A percentile compares a stretch with the other conserved stretches of the same genome.
Evolutionary conservation across 2,329 filamentous ascomycete genomes (phyloP).

Genomic region (Trichoderma cornu-damae): DNA sequence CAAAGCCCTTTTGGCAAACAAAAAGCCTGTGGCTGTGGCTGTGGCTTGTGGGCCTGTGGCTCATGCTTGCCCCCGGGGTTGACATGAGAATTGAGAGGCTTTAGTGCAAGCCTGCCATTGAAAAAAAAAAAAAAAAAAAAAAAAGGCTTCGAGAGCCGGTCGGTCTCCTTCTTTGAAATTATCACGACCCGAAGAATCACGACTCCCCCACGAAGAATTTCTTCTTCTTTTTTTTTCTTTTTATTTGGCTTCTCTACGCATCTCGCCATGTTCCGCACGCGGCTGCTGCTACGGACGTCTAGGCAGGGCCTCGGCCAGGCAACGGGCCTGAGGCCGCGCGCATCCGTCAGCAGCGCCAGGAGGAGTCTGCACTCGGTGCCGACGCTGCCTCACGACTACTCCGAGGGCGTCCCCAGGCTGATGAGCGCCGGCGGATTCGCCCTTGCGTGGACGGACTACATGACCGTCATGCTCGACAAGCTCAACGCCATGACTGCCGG

Average conservation of each 20-base stretch:
- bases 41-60: too few relatives aligned
- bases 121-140: too few relatives aligned
- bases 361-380: constrained; percentile 45
- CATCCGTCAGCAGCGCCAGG: constrained; percentile 30
- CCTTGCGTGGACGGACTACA: constrained; percentile 79
- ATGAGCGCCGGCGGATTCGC: constrained; percentile 65
- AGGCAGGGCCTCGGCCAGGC: constrained; percentile 37
- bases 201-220: too few relatives aligned
- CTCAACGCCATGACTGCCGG: constrained; percentile 71
- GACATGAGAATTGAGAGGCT: too few relatives aligned
- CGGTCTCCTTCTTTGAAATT: neutral
- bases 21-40: too few relatives aligned
- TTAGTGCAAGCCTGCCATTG: too few relatives aligned
- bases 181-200: neutral
- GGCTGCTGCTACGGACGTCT: constrained; percentile 53
- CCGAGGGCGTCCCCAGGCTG: constrained; percentile 60
- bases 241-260: too few relatives aligned
- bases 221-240: constrained; percentile 7
- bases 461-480: constrained; percentile 65
- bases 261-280: constrained; percentile 46
- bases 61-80: too few relatives aligned
- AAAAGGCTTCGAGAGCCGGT: too few relatives aligned
- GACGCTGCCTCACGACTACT: constrained; percentile 43
- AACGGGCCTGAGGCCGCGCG: constrained; percentile 33
- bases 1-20: too few relatives aligned